Conservation (phyloP, 495 filamentous ascomycete genomes). For the Usnea hakonensis region DNA sequence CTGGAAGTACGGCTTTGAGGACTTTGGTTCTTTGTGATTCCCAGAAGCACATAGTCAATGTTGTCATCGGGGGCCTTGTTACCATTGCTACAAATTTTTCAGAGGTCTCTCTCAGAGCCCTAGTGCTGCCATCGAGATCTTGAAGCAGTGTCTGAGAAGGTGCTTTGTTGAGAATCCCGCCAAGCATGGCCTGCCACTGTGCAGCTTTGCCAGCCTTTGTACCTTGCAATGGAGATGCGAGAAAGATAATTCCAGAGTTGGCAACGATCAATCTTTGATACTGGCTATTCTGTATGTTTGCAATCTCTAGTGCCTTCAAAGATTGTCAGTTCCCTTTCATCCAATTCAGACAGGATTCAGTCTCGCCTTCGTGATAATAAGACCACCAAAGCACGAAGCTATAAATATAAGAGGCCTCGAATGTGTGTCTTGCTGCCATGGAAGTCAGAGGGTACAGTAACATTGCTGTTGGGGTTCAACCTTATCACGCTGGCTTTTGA, state of each 20-base stretch:
- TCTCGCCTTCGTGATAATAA: background rate
- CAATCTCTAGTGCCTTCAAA: background rate
- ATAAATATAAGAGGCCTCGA: background rate
- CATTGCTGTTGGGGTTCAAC: background rate
- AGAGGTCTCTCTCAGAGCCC: background rate
- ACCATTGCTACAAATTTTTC: background rate
- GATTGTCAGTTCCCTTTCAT: background rate
- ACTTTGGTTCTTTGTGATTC: background rate
- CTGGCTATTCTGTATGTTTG: background rate
- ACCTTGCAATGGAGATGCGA: background rate
- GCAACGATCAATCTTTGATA: background rate
- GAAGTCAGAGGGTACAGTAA: background rate
- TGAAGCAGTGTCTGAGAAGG: background rate
- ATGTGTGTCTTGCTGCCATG: background rate
- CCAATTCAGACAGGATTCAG: background rate
- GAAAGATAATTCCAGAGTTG: background rate
- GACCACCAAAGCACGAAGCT: background rate
- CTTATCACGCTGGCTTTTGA: background rate
- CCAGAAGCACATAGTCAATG: background rate
- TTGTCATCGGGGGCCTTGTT: background rate
- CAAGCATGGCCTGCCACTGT: background rate
- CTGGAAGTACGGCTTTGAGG: background rate
- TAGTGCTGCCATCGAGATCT: constrained; percentile 1
- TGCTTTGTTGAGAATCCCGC: background rate
- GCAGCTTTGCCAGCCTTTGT: background rate